These are phyloP conservation scores for Tylopilus vinaceipallidus DNA, from an alignment of 768 basidiomycete species.

Conservation along the genomic window DNA sequence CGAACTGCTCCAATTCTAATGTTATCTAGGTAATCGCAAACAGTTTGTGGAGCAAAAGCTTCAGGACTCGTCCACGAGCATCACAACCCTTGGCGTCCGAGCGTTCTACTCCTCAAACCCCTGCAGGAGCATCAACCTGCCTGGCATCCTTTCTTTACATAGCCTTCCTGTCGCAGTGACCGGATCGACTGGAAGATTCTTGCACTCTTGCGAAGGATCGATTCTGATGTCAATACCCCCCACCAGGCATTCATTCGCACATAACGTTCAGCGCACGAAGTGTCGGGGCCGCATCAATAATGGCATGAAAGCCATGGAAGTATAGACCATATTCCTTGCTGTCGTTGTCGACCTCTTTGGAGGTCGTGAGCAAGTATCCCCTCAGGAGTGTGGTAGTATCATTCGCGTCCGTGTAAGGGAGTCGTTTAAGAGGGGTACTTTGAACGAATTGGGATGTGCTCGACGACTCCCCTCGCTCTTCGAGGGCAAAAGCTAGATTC, in stretches of 20 bases:
- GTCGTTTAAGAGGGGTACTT: constrained; percentile 10
- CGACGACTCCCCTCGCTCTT: constrained; percentile 20
- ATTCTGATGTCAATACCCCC: constrained; percentile 11
- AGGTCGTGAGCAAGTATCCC: constrained; percentile 9
- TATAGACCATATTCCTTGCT: constrained; percentile 13
- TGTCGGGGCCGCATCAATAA: too few relatives aligned
- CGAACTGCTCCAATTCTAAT: too few relatives aligned
- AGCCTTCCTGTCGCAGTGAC: constrained; percentile 25
- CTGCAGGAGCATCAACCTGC: too few relatives aligned
- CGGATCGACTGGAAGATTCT: constrained; percentile 26
- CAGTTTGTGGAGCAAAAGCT: too few relatives aligned
- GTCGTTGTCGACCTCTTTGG: background rate
- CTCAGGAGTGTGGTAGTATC: too few relatives aligned
- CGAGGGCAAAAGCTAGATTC: constrained; percentile 16
- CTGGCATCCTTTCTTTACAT: too few relatives aligned
- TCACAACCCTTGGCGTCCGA: background rate
- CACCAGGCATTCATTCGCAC: too few relatives aligned
- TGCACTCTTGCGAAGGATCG: constrained; percentile 19
- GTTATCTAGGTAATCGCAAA: too few relatives aligned
- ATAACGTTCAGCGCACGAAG: too few relatives aligned
- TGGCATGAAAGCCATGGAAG: too few relatives aligned
- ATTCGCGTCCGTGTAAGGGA: constrained; percentile 16
- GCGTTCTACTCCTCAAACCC: constrained; percentile 19
- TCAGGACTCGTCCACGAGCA: too few relatives aligned
- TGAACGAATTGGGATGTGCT: constrained; percentile 15